These are phyloP conservation scores for Pseudopithomyces chartarum DNA, from an alignment of 2,329 filamentous ascomycete species.

Conservation along the genomic window DNA sequence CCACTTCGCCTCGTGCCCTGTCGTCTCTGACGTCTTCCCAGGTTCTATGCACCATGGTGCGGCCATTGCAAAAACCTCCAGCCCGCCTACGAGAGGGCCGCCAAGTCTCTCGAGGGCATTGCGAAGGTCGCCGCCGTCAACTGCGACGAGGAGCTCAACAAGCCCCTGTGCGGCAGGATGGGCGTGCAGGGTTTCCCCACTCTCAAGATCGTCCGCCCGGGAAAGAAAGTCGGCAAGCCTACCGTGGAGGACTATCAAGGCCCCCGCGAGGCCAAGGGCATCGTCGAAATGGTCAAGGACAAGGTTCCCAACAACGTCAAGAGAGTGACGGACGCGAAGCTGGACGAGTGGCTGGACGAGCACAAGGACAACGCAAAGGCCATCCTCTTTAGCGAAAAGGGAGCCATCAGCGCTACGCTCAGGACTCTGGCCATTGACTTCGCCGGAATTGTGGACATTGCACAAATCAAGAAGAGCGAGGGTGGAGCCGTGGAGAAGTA, in stretches of 20 bases:
- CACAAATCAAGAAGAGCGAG: conserved; percentile 84
- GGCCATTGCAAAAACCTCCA: conserved; percentile 97
- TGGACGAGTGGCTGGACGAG: conserved; percentile 73
- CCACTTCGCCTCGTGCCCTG: not conserved
- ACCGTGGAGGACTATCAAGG: conserved; percentile 91
- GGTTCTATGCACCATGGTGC: conserved; percentile 98
- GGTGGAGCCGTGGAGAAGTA: conserved; percentile 72
- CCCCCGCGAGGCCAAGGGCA: conserved; percentile 78
- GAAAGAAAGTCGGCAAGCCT: conserved; percentile 79
- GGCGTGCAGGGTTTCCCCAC: conserved; percentile 95
- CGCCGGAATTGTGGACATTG: conserved; percentile 76
- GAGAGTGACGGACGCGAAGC: conserved; percentile 76
- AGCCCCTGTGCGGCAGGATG: conserved; percentile 81
- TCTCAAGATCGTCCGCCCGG: conserved; percentile 87
- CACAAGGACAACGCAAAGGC: conserved; percentile 77
- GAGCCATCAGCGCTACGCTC: conserved; percentile 79
- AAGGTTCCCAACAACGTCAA: conserved; percentile 93
- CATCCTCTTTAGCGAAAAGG: conserved; percentile 92
- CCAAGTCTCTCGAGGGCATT: conserved; percentile 84
- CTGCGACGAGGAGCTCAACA: conserved; percentile 93
- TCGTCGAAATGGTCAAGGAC: conserved; percentile 81
- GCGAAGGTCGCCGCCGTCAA: conserved; percentile 94
- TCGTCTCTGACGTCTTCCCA: conserved; percentile 52
- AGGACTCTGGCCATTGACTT: conserved; percentile 91
- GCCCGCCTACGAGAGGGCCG: conserved; percentile 92